phyloP scores from a whole-genome alignment of 2,329 filamentous ascomycete genomes.

The Nemania sp. region DNA sequence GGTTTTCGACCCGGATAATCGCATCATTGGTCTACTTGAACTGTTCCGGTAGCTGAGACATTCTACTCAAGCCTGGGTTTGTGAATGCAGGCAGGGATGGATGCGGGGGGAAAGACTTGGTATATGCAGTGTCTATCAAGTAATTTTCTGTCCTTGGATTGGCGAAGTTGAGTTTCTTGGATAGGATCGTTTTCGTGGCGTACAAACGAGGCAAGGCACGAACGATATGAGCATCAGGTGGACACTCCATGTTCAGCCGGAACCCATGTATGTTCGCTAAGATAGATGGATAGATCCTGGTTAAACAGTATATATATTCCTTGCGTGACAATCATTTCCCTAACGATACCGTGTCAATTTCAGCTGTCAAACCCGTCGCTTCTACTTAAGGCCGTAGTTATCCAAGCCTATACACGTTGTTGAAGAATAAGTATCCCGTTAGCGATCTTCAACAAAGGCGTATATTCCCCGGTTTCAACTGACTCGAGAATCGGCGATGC shows the following conservation, averaged over 20 bases:
- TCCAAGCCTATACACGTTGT: too few species aligned
- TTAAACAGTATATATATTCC: too few species aligned
- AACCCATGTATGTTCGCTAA: neutral
- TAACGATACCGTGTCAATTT: too few species aligned
- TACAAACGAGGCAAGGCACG: neutral
- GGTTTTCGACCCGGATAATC: neutral
- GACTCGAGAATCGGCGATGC: neutral
- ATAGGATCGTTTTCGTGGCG: neutral
- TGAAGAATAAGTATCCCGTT: too few species aligned
- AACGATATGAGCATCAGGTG: neutral
- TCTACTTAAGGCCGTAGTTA: too few species aligned
- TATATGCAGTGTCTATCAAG: neutral
- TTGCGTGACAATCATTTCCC: too few species aligned
- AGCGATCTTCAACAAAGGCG: too few species aligned
- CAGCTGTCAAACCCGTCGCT: too few species aligned
- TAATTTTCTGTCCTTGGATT: neutral
- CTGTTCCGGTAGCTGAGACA: neutral
- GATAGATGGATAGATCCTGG: too few species aligned
- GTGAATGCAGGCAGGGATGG: neutral
- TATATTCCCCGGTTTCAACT: neutral
- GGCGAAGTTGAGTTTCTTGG: neutral
- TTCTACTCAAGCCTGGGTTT: too few species aligned
- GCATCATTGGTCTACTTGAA: neutral
- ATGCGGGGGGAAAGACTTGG: slow-evolving; percentile 14
- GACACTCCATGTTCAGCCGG: neutral